Evolutionary conservation across 306 rosid species (phyloP), one percentile per base, ranked within the genome.

Genomic region (Cucumis melo): DNA sequence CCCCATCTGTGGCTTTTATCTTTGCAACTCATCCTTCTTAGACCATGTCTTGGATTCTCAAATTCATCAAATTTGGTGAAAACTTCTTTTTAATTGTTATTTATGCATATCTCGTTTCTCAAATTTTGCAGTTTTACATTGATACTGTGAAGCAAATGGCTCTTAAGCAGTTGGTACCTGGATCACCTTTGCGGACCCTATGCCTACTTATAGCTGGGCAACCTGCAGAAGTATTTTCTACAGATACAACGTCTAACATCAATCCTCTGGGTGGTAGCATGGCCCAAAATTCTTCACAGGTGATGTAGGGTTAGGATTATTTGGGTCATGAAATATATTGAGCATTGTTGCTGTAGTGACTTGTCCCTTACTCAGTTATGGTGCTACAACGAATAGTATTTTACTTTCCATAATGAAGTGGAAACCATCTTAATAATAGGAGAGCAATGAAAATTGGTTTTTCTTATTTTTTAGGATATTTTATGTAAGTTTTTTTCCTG

Each of bases 91-190:
- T 8, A 51, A 24, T 17, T 72, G 44, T 50, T 73, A 73, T 8
- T 24, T 53, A 72, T 72, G 61, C 17, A 8, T 71, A 70, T 61
- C 83, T 73, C 66, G 74, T 53, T 78, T 36, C 79, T 74, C 34
- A 29, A 59, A 80, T 51, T 77, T 68, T 90, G 89, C 97, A 93
- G 98, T 89, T 84, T 84, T 93, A 89, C 86, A 89, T 88, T 82
- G 97, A 93, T 82, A 91, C 97, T 20, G 92, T 93, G 50, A 93
- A 87, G 88, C 92, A 93, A 88, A 91, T 93, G 98, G 97, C 97
- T 42, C 82, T 93, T 41, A 84, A 44, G 29, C 94, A 91, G 78
- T 86, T 93, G 79, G 89, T 87, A 83, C 88, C 92, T 1, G 97
- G 98, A 74, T 90, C 98, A 48, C 98, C 98, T 78, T 68, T 93